Evolutionary conservation across 2,329 filamentous ascomycete species (phyloP).

Genomic region (Aspergillus pseudotamarii): DNA sequence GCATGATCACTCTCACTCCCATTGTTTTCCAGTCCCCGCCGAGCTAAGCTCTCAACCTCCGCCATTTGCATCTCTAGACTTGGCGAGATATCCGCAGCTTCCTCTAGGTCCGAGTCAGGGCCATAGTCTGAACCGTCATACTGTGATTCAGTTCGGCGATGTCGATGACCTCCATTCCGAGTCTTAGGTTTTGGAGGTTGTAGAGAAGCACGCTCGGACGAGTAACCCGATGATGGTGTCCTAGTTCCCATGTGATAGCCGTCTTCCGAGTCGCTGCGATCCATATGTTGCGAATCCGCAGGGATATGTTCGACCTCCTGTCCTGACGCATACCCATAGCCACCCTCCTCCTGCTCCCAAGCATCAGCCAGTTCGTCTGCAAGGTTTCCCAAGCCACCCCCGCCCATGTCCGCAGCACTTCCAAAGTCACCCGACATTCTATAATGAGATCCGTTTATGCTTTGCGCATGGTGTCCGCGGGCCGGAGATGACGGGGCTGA

Average conservation of each 20-base stretch:
- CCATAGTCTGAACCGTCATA: conserved; percentile 64
- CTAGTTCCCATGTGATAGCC: conserved; percentile 32
- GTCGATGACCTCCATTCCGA: conserved; percentile 36
- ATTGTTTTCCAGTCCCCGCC: conserved; percentile 56
- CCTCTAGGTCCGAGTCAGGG: conserved; percentile 58
- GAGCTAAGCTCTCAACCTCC: conserved; percentile 57
- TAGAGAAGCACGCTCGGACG: conserved; percentile 29
- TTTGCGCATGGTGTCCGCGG: conserved; percentile 39
- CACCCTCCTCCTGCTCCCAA: conserved; percentile 57
- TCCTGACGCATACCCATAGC: conserved; percentile 46
- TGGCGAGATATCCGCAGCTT: conserved; percentile 55
- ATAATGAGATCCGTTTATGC: conserved; percentile 35
- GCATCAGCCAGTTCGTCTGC: conserved; percentile 66
- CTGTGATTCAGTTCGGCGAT: conserved; percentile 46
- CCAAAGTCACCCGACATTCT: conserved; percentile 45
- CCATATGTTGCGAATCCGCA: conserved; percentile 32
- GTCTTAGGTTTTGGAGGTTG: conserved; percentile 44
- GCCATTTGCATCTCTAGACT: conserved; percentile 59
- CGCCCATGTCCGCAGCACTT: conserved; percentile 33
- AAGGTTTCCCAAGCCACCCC: conserved; percentile 60
- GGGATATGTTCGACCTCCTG: conserved; percentile 34
- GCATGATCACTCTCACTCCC: conserved; percentile 55
- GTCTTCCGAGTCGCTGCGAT: conserved; percentile 36
- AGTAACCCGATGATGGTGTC: conserved; percentile 28
- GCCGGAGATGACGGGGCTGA: conserved; percentile 44